phyloP scores from a whole-genome alignment of 2,329 filamentous ascomycete genomes.

The Akanthomyces muscarius region DNA sequence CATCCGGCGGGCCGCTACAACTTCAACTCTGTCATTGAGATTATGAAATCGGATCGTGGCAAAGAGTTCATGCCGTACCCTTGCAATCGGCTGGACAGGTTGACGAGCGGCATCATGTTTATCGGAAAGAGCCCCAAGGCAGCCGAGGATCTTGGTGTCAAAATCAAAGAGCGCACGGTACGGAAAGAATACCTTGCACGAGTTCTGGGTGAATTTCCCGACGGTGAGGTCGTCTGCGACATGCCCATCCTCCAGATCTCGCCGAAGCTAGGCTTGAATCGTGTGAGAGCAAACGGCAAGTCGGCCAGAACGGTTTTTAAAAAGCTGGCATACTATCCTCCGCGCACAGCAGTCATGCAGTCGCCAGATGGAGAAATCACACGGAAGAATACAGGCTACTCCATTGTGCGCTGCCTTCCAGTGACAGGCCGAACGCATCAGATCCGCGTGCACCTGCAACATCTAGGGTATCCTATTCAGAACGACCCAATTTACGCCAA shows the following conservation, averaged over 20 bases:
- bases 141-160: conserved; percentile 69
- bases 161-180: conserved; percentile 77
- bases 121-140: conserved; percentile 81
- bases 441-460: conserved; percentile 90
- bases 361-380: conserved; percentile 30
- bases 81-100: conserved; percentile 87
- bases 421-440: conserved; percentile 94
- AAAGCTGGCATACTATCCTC: conserved; percentile 84
- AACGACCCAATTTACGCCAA: conserved; percentile 99
- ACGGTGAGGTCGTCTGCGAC: conserved; percentile 86
- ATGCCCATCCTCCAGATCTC: conserved; percentile 92
- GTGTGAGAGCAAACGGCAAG: conserved; percentile 91
- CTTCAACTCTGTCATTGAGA: conserved; percentile 91
- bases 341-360: conserved; percentile 28
- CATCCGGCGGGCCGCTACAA: conserved; percentile 94
- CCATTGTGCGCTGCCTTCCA: conserved; percentile 88
- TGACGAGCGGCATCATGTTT: conserved; percentile 98
- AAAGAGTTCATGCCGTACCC: conserved; percentile 56
- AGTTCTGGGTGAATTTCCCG: conserved; percentile 86
- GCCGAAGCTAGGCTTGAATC: conserved; percentile 89
- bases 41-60: conserved; percentile 74
- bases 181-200: conserved; percentile 94
- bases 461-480: conserved; percentile 87
- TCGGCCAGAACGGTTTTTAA: conserved; percentile 87
- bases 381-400: conserved; percentile 72